These are phyloP conservation scores for Sideroxylon spinosum DNA, from an alignment of 179 eudicot species.

Conservation along the genomic window DNA sequence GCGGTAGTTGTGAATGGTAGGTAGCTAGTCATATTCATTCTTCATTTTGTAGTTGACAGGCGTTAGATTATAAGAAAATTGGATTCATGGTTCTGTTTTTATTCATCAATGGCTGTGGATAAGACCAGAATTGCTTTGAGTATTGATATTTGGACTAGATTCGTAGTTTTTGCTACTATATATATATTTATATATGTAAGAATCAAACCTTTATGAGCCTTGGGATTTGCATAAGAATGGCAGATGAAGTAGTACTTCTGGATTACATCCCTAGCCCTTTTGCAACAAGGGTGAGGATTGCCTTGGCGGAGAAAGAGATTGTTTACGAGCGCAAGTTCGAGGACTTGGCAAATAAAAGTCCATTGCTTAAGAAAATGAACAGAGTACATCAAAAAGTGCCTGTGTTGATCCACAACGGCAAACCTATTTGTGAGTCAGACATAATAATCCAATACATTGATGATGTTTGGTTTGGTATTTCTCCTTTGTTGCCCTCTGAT, in stretches of 20 bases:
- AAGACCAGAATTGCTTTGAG: too few relatives aligned
- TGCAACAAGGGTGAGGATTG: constrained; percentile 11
- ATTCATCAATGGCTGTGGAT: too few relatives aligned
- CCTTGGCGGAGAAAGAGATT: constrained; percentile 19
- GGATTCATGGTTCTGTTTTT: too few relatives aligned
- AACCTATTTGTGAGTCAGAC: constrained; percentile 26
- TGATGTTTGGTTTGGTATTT: constrained; percentile 18
- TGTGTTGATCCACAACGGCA: constrained; percentile 25
- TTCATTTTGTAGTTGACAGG: too few relatives aligned
- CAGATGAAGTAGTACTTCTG: not conserved
- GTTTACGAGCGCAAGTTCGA: constrained; percentile 23
- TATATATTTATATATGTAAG: too few relatives aligned
- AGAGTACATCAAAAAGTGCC: constrained; percentile 32
- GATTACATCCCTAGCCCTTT: not conserved
- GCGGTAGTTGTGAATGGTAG: too few relatives aligned
- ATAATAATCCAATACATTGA: constrained; percentile 26
- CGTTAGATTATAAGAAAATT: too few relatives aligned
- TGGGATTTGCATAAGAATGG: not conserved
- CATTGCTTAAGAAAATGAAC: constrained; percentile 27
- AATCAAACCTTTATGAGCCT: not conserved
- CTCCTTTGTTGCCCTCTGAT: constrained; percentile 24
- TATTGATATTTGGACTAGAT: too few relatives aligned
- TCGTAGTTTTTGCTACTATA: too few relatives aligned
- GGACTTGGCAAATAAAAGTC: constrained; percentile 20
- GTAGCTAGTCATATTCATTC: too few relatives aligned